Conservation (phyloP, 768 basidiomycete genomes). For the Mrakia hoshinonis region DNA sequence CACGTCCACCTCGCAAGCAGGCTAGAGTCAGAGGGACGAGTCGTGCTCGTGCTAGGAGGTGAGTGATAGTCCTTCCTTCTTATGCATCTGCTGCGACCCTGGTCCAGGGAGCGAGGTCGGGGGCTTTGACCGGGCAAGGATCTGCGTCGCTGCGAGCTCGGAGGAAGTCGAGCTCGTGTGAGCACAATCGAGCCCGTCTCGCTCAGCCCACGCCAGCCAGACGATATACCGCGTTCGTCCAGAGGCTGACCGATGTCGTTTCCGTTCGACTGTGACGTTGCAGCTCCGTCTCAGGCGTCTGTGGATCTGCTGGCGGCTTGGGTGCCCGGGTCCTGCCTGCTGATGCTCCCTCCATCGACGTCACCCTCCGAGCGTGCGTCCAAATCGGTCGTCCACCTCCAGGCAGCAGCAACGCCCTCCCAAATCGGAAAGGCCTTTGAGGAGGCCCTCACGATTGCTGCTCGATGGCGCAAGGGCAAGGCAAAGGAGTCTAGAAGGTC, state of each 20-base stretch:
- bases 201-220: too few relatives aligned
- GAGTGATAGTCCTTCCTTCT: neutral
- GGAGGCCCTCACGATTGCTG: neutral
- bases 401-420: neutral
- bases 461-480: neutral
- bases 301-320: too few relatives aligned
- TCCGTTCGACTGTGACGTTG: too few relatives aligned
- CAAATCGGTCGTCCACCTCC: neutral
- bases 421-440: conserved; percentile 3
- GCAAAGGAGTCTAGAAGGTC: neutral
- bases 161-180: too few relatives aligned
- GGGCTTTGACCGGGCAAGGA: too few relatives aligned
- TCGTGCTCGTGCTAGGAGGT: conserved; percentile 8
- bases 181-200: too few relatives aligned
- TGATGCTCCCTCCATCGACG: neutral
- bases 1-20: neutral
- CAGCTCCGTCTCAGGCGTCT: too few relatives aligned
- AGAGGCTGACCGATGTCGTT: too few relatives aligned
- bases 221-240: too few relatives aligned
- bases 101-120: neutral
- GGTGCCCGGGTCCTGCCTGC: too few relatives aligned
- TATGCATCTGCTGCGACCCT: neutral
- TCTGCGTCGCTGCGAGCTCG: too few relatives aligned
- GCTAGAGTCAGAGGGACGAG: neutral
- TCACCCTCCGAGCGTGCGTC: neutral